phyloP scores from a whole-genome alignment of 169 alveolate species.

The Miamiensis avidus region DNA sequence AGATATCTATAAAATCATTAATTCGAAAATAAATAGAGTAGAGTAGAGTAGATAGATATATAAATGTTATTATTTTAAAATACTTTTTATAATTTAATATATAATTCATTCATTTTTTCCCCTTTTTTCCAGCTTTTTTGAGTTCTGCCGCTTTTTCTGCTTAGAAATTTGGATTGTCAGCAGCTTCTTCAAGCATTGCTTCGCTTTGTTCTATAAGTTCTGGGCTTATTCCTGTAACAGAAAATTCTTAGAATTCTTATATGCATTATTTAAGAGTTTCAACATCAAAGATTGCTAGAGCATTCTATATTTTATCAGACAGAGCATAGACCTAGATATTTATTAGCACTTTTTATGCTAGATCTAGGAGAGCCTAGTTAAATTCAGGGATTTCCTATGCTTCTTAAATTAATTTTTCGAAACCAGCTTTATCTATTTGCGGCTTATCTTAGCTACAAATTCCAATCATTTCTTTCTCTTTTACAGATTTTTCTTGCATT shows the following conservation, averaged over 20 bases:
- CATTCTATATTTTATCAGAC: slow-evolving; percentile 27
- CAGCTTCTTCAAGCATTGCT: slow-evolving; percentile 49
- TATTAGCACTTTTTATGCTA: slow-evolving; percentile 22
- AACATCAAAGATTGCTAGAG: slow-evolving; percentile 31
- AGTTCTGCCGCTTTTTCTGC: slow-evolving; percentile 38
- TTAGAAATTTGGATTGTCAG: slow-evolving; percentile 35
- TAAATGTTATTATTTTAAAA: too few relatives aligned
- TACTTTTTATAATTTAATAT: too few relatives aligned
- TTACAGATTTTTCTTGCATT: slow-evolving; percentile 4
- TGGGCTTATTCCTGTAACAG: slow-evolving; percentile 35
- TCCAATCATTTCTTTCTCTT: slow-evolving; percentile 28
- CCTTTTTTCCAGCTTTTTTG: slow-evolving; percentile 47
- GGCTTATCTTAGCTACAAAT: slow-evolving; percentile 38
- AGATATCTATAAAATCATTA: too few relatives aligned
- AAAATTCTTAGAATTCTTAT: slow-evolving; percentile 19
- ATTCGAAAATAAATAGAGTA: too few relatives aligned
- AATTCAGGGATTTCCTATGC: slow-evolving; percentile 26
- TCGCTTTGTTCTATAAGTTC: slow-evolving; percentile 28
- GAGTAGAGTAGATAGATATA: too few relatives aligned
- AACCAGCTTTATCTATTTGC: slow-evolving; percentile 23
- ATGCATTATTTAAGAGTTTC: slow-evolving; percentile 31
- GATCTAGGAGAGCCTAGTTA: slow-evolving; percentile 12
- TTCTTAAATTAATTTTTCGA: slow-evolving; percentile 40
- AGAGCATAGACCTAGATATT: slow-evolving; percentile 29
- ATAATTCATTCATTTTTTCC: slow-evolving; percentile 6